Base-by-base conservation (phyloP, 2,329 filamentous ascomycete genomes). In the Penicillium sp. region DNA sequence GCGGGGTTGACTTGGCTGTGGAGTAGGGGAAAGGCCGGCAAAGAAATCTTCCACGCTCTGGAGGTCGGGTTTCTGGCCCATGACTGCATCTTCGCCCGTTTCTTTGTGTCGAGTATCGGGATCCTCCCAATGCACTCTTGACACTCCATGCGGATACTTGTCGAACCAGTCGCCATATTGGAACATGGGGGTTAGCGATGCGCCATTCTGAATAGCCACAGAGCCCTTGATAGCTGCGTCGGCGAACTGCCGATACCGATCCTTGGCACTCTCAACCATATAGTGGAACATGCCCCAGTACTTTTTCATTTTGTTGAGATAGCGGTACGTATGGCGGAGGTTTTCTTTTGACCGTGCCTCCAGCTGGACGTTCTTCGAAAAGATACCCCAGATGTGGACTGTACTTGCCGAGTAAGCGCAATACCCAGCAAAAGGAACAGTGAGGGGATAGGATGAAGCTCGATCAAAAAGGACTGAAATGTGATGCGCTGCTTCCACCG, bases 231-330 rank as follows among this genome's bases (percentile, higher is more conserved):
- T 81, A 31, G 87, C 85, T n/a, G 88, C 88, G 71, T 97, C 92
- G 16, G 92, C 87, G 64, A 92, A 93, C 46, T 86, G 85, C 50
- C 89, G 85, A 70, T 96, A 99, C 59, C 95, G 86, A 53, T 93
- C 89, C 57, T 94, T 92, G 35, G 97, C 82, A 67, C 93, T 94
- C 70, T 97, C 92, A 1, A 91, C 88, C 83, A 97, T 92, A 77
- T 92, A 97, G 71, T 96, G 90, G 70, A 97, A 97, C 89, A 97
- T 96, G 58, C 93, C 94, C 94, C 94, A 99, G 68, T 94, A 92
- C 58, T 90, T 90, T 79, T 96, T 97, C 90, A 97, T 96, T 74
- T 90, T 94, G 53, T 89, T 88, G 43, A 99, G 77, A 66, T 94
- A 97, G 68, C 89, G 90, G 66, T 97, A 89, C 62, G 96, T 97